Conservation (phyloP, 192 early-diverging fungal genomes). For the Podila verticillata region DNA sequence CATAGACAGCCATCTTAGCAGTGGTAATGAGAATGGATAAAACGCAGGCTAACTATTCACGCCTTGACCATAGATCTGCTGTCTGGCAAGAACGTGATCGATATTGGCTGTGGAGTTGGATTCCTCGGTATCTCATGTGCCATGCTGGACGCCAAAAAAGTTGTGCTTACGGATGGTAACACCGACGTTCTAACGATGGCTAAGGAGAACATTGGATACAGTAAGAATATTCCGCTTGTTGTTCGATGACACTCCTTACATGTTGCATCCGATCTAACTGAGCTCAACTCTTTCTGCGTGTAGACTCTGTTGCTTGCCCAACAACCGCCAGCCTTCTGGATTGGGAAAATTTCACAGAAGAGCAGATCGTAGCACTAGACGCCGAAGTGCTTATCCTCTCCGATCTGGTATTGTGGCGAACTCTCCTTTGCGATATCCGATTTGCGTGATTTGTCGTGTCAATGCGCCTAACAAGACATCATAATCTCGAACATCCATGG, state of each 20-base stretch:
- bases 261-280: background rate
- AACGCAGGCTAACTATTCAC: background rate
- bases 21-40: background rate
- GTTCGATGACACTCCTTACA: background rate
- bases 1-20: too few species aligned
- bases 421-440: background rate
- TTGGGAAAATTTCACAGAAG: constrained; percentile 48
- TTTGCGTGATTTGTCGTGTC: background rate
- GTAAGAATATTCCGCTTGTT: constrained; percentile 6
- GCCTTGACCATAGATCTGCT: constrained; percentile 12
- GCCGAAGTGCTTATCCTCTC: constrained; percentile 46
- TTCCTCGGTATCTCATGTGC: constrained; percentile 42
- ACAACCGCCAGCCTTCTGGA: constrained; percentile 28
- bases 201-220: constrained; percentile 35
- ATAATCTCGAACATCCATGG: background rate
- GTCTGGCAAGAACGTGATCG: constrained; percentile 35
- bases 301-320: constrained; percentile 27
- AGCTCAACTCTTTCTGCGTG: background rate
- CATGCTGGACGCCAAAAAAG: constrained; percentile 32
- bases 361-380: constrained; percentile 26
- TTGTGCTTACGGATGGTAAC: constrained; percentile 42
- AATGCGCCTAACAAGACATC: background rate
- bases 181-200: constrained; percentile 36
- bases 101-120: constrained; percentile 47
- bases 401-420: constrained; percentile 25